phyloP scores from a whole-genome alignment of 768 basidiomycete genomes.

The Lactarius hengduanensis region DNA sequence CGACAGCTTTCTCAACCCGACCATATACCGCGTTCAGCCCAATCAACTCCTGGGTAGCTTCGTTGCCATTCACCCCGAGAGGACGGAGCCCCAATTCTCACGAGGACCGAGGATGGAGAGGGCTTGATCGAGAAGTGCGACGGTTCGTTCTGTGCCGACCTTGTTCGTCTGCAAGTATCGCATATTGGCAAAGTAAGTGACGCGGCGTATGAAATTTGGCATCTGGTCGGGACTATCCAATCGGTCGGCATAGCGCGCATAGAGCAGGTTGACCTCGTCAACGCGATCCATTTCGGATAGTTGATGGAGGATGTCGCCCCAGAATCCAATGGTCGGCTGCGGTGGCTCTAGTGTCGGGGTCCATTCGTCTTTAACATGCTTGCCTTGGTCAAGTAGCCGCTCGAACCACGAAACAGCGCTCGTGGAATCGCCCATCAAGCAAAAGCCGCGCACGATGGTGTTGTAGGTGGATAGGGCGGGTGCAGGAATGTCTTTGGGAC shows the following conservation, averaged over 20 bases:
- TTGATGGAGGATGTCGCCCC: conserved; percentile 57
- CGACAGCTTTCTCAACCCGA: conserved; percentile 31
- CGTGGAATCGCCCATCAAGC: conserved; percentile 53
- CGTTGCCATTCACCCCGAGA: conserved; percentile 15
- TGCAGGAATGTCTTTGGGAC: conserved; percentile 47
- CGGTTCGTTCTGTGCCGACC: conserved; percentile 12
- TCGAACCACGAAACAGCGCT: conserved; percentile 74
- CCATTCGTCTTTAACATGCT: conserved; percentile 38
- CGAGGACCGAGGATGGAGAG: conserved; percentile 24
- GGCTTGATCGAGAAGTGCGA: conserved; percentile 32
- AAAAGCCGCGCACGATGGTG: conserved; percentile 64
- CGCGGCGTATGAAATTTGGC: conserved; percentile 36
- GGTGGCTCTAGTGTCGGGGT: conserved; percentile 44
- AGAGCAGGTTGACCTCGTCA: conserved; percentile 56
- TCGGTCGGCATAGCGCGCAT: conserved; percentile 40
- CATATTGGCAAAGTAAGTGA: conserved; percentile 47
- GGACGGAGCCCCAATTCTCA: conserved; percentile 4
- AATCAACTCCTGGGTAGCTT: conserved; percentile 27
- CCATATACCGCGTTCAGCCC: conserved; percentile 31
- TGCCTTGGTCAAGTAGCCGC: conserved; percentile 51
- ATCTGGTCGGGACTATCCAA: conserved; percentile 33
- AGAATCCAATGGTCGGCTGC: conserved; percentile 54
- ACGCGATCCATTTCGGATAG: conserved; percentile 50
- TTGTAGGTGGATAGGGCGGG: conserved; percentile 65
- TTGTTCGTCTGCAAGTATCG: conserved; percentile 33